Base-by-base conservation (phyloP, 177 flowering plant species). In the Vitis hybrid region DNA sequence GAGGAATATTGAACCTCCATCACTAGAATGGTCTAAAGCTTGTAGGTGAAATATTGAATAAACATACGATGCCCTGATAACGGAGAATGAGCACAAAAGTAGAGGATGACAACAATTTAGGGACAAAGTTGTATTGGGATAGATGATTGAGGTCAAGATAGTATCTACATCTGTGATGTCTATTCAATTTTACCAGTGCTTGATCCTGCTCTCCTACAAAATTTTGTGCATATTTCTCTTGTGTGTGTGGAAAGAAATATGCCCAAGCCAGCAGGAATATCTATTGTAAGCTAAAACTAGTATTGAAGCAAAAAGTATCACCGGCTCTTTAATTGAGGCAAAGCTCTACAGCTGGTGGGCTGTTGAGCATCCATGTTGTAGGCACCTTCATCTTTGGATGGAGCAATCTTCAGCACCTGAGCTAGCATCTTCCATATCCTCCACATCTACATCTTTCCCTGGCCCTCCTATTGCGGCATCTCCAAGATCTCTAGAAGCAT, bases 341-440 rank as follows among this genome's bases (percentile, higher is more conserved):
- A 51, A 60, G 55, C 70, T 66, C 67, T 67, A 23, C 45, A 51
- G 56, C 56, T 62, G 15, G n/a, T 18, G 32, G 15, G 70, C 49
- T 63, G 18, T 3, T 64, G 39, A 56, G 62, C n/a, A 54, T 62
- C 74, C 66, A 62, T 23, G 19, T 51, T 67, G 48, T 62, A 64
- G 11, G 19, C 61, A 34, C 58, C 26, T 60, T 66, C 72, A 19
- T 39, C 74, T 63, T 77, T 56, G 49, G 30, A 14, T 32, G 18
- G 68, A 63, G 56, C 78, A 39, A 64, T 72, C 81, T 51, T 79
- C 80, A 65, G 67, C 76, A 8, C 71, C 76, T 23, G 80, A 78
- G 78, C 76, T 80, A 0, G 70, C 60, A 67, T 82, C 83, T 52
- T 55, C 78, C 72, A 61, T 77, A 17, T 75, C 81, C 59, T 74